Evolutionary conservation across 306 rosid species (phyloP).

Genomic region (Begonia fuchsioides): DNA sequence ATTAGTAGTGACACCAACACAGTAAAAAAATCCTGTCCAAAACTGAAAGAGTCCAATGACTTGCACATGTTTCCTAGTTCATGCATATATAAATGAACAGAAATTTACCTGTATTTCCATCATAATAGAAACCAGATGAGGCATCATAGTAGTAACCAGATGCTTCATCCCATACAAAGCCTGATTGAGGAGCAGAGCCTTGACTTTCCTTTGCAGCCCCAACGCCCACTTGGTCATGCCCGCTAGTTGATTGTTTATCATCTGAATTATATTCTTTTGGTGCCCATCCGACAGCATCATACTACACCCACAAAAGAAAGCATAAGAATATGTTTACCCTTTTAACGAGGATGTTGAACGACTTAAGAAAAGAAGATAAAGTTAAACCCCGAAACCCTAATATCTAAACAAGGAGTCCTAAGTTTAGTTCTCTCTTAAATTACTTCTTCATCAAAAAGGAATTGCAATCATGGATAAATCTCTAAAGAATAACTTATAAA

Average conservation of each 20-base stretch:
- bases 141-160: constrained; percentile 98
- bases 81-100: neutral
- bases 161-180: constrained; percentile 97
- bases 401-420: no score
- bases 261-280: constrained; percentile 93
- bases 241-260: constrained; percentile 49
- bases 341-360: no score
- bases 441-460: no score
- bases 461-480: no score
- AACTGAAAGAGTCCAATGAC: neutral
- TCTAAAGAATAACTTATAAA: no score
- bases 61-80: neutral
- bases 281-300: constrained; percentile 96
- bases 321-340: no score
- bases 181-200: constrained; percentile 68
- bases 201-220: constrained; percentile 28
- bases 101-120: constrained; percentile 72
- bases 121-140: constrained; percentile 95
- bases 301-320: constrained; percentile 26
- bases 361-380: no score
- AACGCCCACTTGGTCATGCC: constrained; percentile 37
- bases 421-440: no score
- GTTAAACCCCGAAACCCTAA: no score
- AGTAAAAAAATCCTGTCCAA: constrained; percentile 7
- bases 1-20: neutral